Percentiles rank a stretch among this genome's conserved stretches.
phyloP scores from a whole-genome alignment of 2,329 filamentous ascomycete genomes.

The Aspergillus nomiae region DNA sequence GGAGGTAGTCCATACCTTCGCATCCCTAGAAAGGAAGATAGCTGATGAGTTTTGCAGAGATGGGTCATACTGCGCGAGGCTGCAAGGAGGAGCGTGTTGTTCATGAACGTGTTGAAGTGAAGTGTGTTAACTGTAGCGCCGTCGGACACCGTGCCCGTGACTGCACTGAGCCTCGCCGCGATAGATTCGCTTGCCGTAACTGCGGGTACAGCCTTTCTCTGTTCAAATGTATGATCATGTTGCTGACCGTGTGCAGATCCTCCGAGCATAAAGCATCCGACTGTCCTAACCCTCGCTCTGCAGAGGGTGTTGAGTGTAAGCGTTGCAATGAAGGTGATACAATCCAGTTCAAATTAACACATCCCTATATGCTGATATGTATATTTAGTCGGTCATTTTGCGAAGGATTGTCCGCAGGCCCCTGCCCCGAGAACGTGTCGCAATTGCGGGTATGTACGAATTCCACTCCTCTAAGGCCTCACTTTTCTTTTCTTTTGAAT shows the following conservation, averaged over 20 bases:
- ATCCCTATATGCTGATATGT: not conserved
- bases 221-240: not conserved
- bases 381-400: slow-evolving; percentile 45
- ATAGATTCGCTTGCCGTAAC: slow-evolving; percentile 53
- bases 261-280: slow-evolving; percentile 51
- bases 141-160: slow-evolving; percentile 53
- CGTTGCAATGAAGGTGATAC: slow-evolving; percentile 43
- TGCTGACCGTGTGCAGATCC: slow-evolving; percentile 31
- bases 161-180: slow-evolving; percentile 42
- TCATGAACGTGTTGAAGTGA: slow-evolving; percentile 46
- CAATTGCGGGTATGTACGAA: slow-evolving; percentile 45
- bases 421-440: slow-evolving; percentile 41
- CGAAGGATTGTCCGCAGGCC: slow-evolving; percentile 47
- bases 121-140: slow-evolving; percentile 53
- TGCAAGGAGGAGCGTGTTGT: slow-evolving; percentile 52
- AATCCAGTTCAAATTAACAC: not conserved
- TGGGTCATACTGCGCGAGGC: slow-evolving; percentile 50
- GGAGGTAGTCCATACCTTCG: slow-evolving; percentile 35
- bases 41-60: slow-evolving; percentile 32
- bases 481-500: not conserved
- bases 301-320: slow-evolving; percentile 48
- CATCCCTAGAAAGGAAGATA: not conserved
- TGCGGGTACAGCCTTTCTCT: slow-evolving; percentile 46
- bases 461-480: not conserved
- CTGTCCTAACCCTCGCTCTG: slow-evolving; percentile 50